A percentile compares a stretch with the other conserved stretches of the same genome.
phyloP scores from a whole-genome alignment of 73 alveolate genomes.

The Paramecium primaurelia region DNA sequence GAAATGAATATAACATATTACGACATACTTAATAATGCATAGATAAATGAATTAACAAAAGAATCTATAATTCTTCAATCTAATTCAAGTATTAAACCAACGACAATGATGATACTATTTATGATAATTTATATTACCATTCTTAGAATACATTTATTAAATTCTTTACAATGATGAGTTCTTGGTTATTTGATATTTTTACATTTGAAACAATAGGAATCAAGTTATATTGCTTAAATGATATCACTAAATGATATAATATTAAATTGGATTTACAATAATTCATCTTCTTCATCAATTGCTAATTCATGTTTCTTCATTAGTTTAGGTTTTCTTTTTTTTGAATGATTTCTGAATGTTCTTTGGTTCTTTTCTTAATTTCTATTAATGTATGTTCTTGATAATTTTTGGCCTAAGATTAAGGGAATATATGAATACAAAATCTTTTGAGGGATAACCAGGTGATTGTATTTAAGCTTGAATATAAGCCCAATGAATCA shows the following conservation, averaged over 20 bases:
- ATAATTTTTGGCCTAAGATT: not conserved
- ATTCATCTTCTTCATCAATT: slow-evolving; percentile 34
- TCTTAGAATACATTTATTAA: slow-evolving; percentile 75
- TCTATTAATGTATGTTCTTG: not conserved
- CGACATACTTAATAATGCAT: slow-evolving; percentile 26
- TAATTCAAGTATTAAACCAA: slow-evolving; percentile 85
- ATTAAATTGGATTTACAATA: not conserved
- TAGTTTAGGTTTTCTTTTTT: not conserved
- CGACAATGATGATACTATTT: slow-evolving; percentile 87
- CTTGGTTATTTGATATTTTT: slow-evolving; percentile 75
- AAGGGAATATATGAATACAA: not conserved
- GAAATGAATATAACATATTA: not conserved
- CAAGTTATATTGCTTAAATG: not conserved
- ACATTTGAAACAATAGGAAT: slow-evolving; percentile 62
- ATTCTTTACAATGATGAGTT: slow-evolving; percentile 82
- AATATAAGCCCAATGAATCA: slow-evolving; percentile 10
- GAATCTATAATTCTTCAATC: slow-evolving; percentile 72
- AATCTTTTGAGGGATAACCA: not conserved
- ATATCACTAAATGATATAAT: not conserved
- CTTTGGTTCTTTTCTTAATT: slow-evolving; percentile 18
- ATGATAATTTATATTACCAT: slow-evolving; percentile 53
- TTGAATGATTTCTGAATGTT: not conserved
- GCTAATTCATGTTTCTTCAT: not conserved
- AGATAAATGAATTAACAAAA: slow-evolving; percentile 35
- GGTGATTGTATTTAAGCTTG: slow-evolving; percentile 8